phyloP scores from a whole-genome alignment of 2,329 filamentous ascomycete genomes.

The Elsinoe batatas region DNA sequence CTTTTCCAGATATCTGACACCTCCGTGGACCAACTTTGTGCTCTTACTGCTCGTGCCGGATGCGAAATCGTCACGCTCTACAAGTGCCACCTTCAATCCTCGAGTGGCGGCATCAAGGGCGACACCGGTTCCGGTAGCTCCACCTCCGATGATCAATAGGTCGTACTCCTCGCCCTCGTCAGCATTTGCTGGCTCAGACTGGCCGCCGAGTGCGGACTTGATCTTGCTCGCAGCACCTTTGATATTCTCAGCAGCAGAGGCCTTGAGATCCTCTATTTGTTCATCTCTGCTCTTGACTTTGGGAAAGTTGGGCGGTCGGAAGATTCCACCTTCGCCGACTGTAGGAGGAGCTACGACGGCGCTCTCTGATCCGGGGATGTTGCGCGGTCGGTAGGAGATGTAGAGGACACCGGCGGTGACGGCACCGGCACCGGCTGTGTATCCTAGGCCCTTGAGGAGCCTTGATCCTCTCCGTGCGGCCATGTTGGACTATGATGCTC shows the following conservation, averaged over 20 bases:
- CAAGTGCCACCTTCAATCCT: constrained; percentile 67
- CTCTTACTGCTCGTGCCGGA: constrained; percentile 77
- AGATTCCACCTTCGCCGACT: constrained; percentile 57
- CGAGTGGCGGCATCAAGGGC: constrained; percentile 72
- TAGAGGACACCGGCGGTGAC: constrained; percentile 50
- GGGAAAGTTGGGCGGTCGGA: constrained; percentile 58
- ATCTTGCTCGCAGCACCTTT: constrained; percentile 37
- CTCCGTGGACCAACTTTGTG: constrained; percentile 78
- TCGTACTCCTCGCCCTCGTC: constrained; percentile 53
- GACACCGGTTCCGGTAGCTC: constrained; percentile 70
- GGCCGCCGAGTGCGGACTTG: constrained; percentile 27
- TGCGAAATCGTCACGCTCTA: constrained; percentile 76
- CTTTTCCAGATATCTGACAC: constrained; percentile 78
- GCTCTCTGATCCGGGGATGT: constrained; percentile 60
- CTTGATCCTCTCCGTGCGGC: constrained; percentile 5
- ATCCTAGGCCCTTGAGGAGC: constrained; percentile 48
- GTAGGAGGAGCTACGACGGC: constrained; percentile 61
- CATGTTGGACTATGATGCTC: background rate
- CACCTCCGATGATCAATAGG: constrained; percentile 67
- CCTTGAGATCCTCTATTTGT: constrained; percentile 52
- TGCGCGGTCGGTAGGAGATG: constrained; percentile 57
- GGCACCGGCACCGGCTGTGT: constrained; percentile 46
- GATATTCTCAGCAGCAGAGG: constrained; percentile 36
- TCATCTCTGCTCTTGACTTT: constrained; percentile 51
- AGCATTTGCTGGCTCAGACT: constrained; percentile 20